Percentiles rank a stretch among this genome's conserved stretches.
Conservation (phyloP, 768 basidiomycete species). For the Trametes sanguinea region DNA sequence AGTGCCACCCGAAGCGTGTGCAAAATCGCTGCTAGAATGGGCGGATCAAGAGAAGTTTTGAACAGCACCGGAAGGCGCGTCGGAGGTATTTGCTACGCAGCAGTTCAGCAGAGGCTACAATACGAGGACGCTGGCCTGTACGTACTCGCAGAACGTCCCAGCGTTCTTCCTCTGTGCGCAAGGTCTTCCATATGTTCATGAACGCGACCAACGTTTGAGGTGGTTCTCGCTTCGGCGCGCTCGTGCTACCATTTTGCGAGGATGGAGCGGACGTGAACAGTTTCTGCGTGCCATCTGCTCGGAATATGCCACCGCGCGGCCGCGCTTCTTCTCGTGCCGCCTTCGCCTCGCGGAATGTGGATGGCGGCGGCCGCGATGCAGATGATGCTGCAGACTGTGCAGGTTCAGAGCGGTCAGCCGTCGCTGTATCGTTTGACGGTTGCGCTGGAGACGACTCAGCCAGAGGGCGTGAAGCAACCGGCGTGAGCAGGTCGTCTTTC, state of each 20-base stretch:
- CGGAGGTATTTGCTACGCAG: slow-evolving; percentile 54
- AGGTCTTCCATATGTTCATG: slow-evolving; percentile 55
- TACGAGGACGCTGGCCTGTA: slow-evolving; percentile 7
- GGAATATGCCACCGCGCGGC: slow-evolving; percentile 75
- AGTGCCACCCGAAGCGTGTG: slow-evolving; percentile 46
- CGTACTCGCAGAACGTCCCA: slow-evolving; percentile 64
- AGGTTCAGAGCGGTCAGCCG: too few species aligned
- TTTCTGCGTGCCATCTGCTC: slow-evolving; percentile 59
- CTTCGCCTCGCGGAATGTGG: slow-evolving; percentile 61
- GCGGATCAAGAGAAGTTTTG: slow-evolving; percentile 69
- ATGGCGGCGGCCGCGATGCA: too few species aligned
- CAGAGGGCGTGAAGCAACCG: slow-evolving; percentile 43
- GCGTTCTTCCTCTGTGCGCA: slow-evolving; percentile 42
- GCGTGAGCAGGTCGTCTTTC: slow-evolving; percentile 36
- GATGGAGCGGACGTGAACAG: slow-evolving; percentile 40
- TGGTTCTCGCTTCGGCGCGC: slow-evolving; percentile 29
- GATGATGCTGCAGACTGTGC: too few species aligned
- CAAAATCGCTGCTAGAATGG: slow-evolving; percentile 59
- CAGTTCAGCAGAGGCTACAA: background rate
- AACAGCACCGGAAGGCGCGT: slow-evolving; percentile 60
- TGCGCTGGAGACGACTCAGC: background rate
- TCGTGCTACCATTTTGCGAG: slow-evolving; percentile 6
- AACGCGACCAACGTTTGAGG: slow-evolving; percentile 63
- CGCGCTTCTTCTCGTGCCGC: slow-evolving; percentile 51
- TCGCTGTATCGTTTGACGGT: too few species aligned